These are phyloP conservation scores for Pisolithus marmoratus DNA, from an alignment of 768 basidiomycete species.

Conservation along the genomic window DNA sequence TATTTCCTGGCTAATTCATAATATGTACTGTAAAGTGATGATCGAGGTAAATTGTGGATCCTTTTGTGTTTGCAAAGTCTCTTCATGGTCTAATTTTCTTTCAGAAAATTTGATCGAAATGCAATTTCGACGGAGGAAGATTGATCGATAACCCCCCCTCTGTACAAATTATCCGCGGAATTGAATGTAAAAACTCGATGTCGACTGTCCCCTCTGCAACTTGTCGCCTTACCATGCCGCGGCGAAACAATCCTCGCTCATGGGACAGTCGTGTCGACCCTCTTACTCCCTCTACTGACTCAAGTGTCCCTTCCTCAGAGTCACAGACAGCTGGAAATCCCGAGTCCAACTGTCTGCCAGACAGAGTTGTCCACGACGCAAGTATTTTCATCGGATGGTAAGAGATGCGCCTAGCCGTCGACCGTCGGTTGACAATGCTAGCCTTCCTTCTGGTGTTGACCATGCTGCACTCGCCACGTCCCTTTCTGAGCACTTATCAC, in stretches of 20 bases:
- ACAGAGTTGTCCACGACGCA: constrained; percentile 63
- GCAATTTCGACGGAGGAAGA: constrained; percentile 19
- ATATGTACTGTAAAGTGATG: too few species aligned
- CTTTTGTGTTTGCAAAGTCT: too few species aligned
- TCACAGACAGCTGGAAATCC: constrained; percentile 10
- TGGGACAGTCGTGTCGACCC: constrained; percentile 76
- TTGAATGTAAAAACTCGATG: constrained; percentile 3
- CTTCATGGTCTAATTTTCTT: too few species aligned
- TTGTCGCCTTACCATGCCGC: constrained; percentile 37
- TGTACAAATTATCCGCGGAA: background rate
- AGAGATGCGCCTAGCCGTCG: constrained; percentile 1
- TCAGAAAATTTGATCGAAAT: constrained; percentile 6
- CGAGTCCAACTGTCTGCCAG: constrained; percentile 27
- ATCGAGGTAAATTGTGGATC: too few species aligned
- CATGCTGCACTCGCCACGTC: constrained; percentile 54
- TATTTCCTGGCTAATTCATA: too few species aligned
- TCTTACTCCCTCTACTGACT: constrained; percentile 42
- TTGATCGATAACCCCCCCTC: constrained; percentile 15
- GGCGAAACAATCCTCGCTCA: constrained; percentile 39
- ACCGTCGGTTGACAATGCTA: constrained; percentile 24
- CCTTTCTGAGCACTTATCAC: constrained; percentile 62
- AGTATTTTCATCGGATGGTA: constrained; percentile 86
- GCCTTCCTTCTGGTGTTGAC: constrained; percentile 67
- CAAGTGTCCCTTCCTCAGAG: constrained; percentile 35
- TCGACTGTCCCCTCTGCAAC: constrained; percentile 12